These are phyloP conservation scores for Termitomyces sp. DNA, from an alignment of 768 basidiomycete genomes.

Conservation along the genomic window DNA sequence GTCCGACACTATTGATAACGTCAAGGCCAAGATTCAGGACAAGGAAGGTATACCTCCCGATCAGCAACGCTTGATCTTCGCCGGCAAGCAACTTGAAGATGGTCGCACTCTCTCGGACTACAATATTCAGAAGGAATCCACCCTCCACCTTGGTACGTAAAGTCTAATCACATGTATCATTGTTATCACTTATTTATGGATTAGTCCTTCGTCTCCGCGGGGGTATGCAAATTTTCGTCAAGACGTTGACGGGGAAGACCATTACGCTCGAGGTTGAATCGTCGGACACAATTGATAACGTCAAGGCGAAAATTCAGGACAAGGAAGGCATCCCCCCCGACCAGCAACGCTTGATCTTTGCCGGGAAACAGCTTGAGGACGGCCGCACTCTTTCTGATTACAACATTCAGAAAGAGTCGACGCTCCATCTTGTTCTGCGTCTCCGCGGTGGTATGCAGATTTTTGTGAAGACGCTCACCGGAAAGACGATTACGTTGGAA, in stretches of 20 bases:
- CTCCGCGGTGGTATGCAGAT: slow-evolving; percentile 36
- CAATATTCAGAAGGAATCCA: slow-evolving; percentile 52
- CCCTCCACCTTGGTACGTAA: slow-evolving; percentile 43
- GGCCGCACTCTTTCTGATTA: slow-evolving; percentile 22
- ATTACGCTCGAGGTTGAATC: slow-evolving; percentile 22
- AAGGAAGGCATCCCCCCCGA: too few species aligned
- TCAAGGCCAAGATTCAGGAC: slow-evolving; percentile 22
- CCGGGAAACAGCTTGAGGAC: slow-evolving; percentile 21
- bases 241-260: slow-evolving; percentile 21
- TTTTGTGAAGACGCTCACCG: slow-evolving; percentile 75
- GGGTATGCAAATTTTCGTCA: slow-evolving; percentile 26
- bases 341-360: slow-evolving; percentile 4
- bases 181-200: not conserved
- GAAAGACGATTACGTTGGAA: slow-evolving; percentile 18
- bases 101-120: slow-evolving; percentile 39
- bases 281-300: too few species aligned
- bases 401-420: not conserved
- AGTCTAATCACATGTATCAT: slow-evolving; percentile 1
- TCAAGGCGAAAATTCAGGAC: too few species aligned
- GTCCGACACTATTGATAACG: slow-evolving; percentile 21
- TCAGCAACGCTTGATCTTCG: slow-evolving; percentile 22
- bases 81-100: slow-evolving; percentile 35
- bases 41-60: slow-evolving; percentile 23
- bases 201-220: slow-evolving; percentile 32
- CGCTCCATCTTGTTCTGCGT: slow-evolving; percentile 26